A percentile compares a stretch with the other conserved stretches of the same genome.
Evolutionary conservation across 2,329 filamentous ascomycete species (phyloP).

Genomic region (Pyrenophora teres): DNA sequence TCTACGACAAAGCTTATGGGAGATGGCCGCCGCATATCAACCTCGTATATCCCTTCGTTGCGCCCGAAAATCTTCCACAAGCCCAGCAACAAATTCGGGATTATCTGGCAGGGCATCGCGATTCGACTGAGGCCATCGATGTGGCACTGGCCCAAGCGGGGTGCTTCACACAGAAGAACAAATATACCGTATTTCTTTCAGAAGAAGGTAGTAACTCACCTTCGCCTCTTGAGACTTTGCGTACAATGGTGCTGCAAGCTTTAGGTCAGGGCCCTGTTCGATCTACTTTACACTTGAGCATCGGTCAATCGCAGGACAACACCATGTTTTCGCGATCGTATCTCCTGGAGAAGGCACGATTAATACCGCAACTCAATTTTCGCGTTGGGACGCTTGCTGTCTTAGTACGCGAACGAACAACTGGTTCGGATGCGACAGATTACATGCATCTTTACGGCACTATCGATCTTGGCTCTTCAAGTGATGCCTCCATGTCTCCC

Average conservation of each 20-base stretch:
- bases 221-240: constrained; percentile 22
- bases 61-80: constrained; percentile 51
- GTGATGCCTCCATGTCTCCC: not conserved
- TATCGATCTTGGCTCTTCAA: constrained; percentile 44
- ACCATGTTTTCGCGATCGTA: constrained; percentile 55
- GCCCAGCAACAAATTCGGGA: constrained; percentile 52
- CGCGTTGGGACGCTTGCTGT: constrained; percentile 56
- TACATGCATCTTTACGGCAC: constrained; percentile 64
- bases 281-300: constrained; percentile 60
- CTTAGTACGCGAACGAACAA: constrained; percentile 55
- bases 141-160: constrained; percentile 50
- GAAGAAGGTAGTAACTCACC: constrained; percentile 10
- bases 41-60: constrained; percentile 68
- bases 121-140: not conserved
- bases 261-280: constrained; percentile 25
- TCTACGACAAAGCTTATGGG: constrained; percentile 65
- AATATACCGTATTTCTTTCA: constrained; percentile 51
- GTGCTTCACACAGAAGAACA: constrained; percentile 56
- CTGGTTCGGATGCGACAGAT: constrained; percentile 35
- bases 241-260: constrained; percentile 26
- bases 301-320: constrained; percentile 62
- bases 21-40: constrained; percentile 72
- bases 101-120: constrained; percentile 29
- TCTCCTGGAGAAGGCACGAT: constrained; percentile 58
- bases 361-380: constrained; percentile 58